phyloP scores from a whole-genome alignment of 352 stramenopile genomes.

The Phytophthora europaea region DNA sequence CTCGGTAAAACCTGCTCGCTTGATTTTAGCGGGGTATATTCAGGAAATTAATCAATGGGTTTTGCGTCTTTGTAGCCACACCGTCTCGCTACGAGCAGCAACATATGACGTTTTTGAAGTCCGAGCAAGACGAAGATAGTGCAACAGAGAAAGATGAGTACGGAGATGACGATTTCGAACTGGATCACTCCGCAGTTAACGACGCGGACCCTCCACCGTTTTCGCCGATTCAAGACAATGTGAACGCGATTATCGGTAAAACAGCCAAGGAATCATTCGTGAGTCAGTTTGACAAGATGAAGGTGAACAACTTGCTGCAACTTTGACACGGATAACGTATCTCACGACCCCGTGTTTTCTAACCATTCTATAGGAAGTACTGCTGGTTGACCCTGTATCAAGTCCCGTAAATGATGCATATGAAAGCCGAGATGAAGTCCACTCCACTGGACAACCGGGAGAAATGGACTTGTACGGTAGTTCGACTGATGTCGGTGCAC shows the following conservation, averaged over 20 bases:
- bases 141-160: conserved; percentile 53
- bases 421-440: conserved; percentile 6
- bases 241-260: background rate
- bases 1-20: conserved; percentile 35
- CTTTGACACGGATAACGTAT: background rate
- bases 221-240: conserved; percentile 6
- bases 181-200: conserved; percentile 59
- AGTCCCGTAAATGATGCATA: background rate
- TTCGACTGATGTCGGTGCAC: background rate
- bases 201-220: conserved; percentile 7
- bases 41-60: background rate
- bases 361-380: conserved; percentile 7
- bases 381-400: conserved; percentile 11
- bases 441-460: background rate
- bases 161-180: conserved; percentile 69
- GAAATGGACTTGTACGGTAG: background rate
- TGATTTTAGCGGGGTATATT: background rate
- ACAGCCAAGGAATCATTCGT: conserved; percentile 30
- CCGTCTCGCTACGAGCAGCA: conserved; percentile 54
- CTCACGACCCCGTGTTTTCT: background rate
- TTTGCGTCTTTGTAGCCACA: conserved; percentile 21
- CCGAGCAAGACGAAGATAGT: conserved; percentile 33
- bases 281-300: conserved; percentile 54
- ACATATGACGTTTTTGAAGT: conserved; percentile 29
- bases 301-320: conserved; percentile 25